Evolutionary conservation across 495 filamentous ascomycete species (phyloP), one percentile per base, ranked within the genome.

Genomic region (Aspergillus sclerotioniger): DNA sequence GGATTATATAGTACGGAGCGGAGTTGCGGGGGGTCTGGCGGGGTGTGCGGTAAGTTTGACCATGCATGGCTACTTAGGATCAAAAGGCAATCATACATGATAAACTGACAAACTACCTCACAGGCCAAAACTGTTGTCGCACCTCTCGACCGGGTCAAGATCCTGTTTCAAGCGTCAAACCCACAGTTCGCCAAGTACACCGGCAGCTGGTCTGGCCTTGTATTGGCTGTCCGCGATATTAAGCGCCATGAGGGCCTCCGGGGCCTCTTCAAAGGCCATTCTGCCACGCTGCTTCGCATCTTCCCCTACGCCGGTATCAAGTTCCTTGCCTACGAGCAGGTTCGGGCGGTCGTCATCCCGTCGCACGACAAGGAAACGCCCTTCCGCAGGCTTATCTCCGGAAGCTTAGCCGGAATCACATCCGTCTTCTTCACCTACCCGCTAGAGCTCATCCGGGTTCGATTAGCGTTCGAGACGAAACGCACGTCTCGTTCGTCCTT

Each of bases 241-340:
- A 91, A 92, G 53, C 76, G 71, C 8, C 71, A 80, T 46, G 89
- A 94, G 56, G 94, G 94, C 21, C 44, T 82, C 4, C 59, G 79
- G 16, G 94, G 95, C 2, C 80, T 98, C 16, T 98, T 87, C 71
- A 87, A 93, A 54, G 94, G 94, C 5, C 95, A 98, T 70, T 96
- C 91, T 16, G 94, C 92, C 13, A 98, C 94, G 0, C 73, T 98
- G 6, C 82, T 98, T 49, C 87, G 95, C 56, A 96, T 98, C 60
- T 98, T 97, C 69, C 94, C 94, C 7, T 98, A 98, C 70, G 94
- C 92, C 12, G 92, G 88, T 13, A 96, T 97, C 73, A 98, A 98
- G 63, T 98, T 98, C 73, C 81, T 98, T 43, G 91, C 94, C 20
- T 98, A 98, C 72, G 94, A 98, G 73, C 94, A 98, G 68, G 87